Evolutionary conservation across 148 eudicot genomes (phyloP), one percentile per base, ranked within the genome.

Genomic region (Heliosperma pusillum): DNA sequence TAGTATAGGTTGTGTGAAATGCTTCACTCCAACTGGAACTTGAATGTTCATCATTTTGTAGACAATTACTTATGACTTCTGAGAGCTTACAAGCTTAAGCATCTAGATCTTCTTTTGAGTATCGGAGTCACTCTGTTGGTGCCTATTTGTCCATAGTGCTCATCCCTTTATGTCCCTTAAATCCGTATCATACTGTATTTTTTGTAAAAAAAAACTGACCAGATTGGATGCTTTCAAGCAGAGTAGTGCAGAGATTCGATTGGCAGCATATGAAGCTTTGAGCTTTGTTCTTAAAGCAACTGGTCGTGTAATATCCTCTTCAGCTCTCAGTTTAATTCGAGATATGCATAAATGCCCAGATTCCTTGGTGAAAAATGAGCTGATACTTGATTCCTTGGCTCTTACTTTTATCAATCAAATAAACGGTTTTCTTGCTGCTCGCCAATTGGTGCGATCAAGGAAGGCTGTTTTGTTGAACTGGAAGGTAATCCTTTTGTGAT

Each of bases 251-350:
- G 97, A 95, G 88, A 84, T 90, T 70, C 75, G 80, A 69, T 66
- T 95, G 72, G 99, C 90, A 64, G 90, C 93, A 47, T 90, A 85
- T 83, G 97, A 95, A 84, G 93, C 91, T 74, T 70, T 88, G 74
- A 82, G 83, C 71, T 82, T 81, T 87, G 85, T 82, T 75, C 82
- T 90, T 74, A 88, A 82, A 88, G 87, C 87, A 71, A 68, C 86
- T 74, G 86, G 72, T 45, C 81, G 78, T 15, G 80, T 74, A 17
- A 80, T 84, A 64, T 87, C 93, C 81, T 73, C 85, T 21, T 76
- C 88, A 70, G 68, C 87, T 71, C 59, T 88, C 75, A 77, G 71
- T 78, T 72, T 81, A 30, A 55, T 86, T 47, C 44, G 75, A 76
- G 82, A 82, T 60, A 82, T 74, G 73, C 80, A 74, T 70, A 63